Evolutionary conservation across 2,329 filamentous ascomycete genomes (phyloP), one percentile per base, ranked within the genome.

Genomic region (Epichloe bromicola): DNA sequence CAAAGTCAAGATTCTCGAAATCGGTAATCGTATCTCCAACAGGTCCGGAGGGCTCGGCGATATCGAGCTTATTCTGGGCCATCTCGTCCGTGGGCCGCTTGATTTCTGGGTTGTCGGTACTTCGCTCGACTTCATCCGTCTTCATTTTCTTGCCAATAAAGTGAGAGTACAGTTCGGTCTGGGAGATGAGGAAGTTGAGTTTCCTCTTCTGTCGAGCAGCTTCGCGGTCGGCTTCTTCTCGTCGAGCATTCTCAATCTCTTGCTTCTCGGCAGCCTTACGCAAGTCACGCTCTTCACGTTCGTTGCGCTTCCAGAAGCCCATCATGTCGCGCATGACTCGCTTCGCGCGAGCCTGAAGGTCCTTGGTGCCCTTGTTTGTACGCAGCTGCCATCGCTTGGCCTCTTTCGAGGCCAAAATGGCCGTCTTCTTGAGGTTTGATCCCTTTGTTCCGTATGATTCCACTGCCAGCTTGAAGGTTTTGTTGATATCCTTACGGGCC

Each of bases 81-180:
- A 67, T 61, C 26, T 64, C 59, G 47, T 72, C 63, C 7, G 70
- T 71, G 48, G 76, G 73, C 46, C 76, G 75, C 10, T 78, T 74
- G 47, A 85, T 82, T 46, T 86, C 84, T 7, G 82, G 82, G 61
- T 90, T 88, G 61, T 93, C 88, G 20, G 88, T 93, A 46, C 87
- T 91, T 53, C 85, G 78, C 70, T 98, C 90, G 46, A 95, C 88
- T 64, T 97, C 90, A 59, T 93, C 86, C 1, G 91, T 97, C 72
- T 95, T 95, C 70, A 97, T 95, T 75, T 98, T 98, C 73, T 95
- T 95, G 66, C 93, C 91, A 61, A 98, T 96, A 69, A 98, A 98
- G 75, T 98, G 93, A 41, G 91, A 97, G 74, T 98, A 98, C 48
- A 98, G 78, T 66, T 98, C 93, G 1, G 93, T 98, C 71, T 98